Conservation (phyloP, 805 yeast genomes). For the Starmera caribaea region DNA sequence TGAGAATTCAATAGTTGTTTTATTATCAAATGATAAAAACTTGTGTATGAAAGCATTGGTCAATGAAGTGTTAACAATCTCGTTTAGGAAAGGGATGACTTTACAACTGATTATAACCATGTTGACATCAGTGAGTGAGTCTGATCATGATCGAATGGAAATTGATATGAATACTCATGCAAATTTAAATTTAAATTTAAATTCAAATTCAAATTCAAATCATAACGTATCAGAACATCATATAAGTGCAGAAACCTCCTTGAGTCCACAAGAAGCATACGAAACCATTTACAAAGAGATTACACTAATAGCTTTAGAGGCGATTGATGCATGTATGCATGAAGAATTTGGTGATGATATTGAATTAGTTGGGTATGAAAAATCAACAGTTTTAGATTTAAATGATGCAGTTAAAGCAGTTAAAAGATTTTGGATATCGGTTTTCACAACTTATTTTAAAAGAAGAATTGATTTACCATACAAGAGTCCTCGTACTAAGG, state of each 20-base stretch:
- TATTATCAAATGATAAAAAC: constrained; percentile 77
- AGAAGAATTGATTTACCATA: constrained; percentile 11
- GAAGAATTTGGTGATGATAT: constrained; percentile 47
- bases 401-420: constrained; percentile 33
- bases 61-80: constrained; percentile 55
- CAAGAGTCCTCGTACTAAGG: constrained; percentile 20
- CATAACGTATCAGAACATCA: background rate
- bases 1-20: constrained; percentile 36
- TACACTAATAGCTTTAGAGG: constrained; percentile 29
- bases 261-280: constrained; percentile 11
- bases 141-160: background rate
- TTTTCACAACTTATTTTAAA: constrained; percentile 41
- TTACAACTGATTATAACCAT: constrained; percentile 35
- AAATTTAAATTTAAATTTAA: background rate
- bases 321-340: constrained; percentile 42
- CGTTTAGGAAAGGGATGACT: constrained; percentile 33
- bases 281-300: constrained; percentile 31
- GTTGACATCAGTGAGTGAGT: constrained; percentile 27
- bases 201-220: background rate
- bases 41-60: constrained; percentile 69
- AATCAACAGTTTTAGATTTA: constrained; percentile 24
- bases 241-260: background rate
- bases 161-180: background rate
- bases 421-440: constrained; percentile 42
- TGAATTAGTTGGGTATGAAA: constrained; percentile 39